Base-by-base conservation (phyloP, 2,329 filamentous ascomycete genomes). In the Purpureocillium takamizusanense region DNA sequence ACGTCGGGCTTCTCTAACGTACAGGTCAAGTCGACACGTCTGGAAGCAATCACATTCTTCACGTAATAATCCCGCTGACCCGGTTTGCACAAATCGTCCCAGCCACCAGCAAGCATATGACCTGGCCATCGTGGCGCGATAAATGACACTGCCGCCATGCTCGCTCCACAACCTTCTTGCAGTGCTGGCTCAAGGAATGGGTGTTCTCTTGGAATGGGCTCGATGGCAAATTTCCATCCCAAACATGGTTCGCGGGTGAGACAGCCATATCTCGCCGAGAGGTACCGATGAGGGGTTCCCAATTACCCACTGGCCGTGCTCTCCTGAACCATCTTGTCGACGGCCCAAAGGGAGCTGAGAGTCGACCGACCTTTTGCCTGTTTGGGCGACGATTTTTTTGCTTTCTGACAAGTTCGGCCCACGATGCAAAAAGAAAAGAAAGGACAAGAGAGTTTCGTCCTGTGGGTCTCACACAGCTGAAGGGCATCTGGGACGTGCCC, bases 191-290 rank as follows among this genome's bases (percentile, higher is more conserved):
- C 18, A 31, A 30, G 43, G 42, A 46, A 41, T 40, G 40, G 16
- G 21, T 16, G 41, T 13, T 15, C 28, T 41, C 38, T 25, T 42
- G 40, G 40, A 44, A 47, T 46, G 47, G 37, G 28, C 12, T 37
- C 31, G 37, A 39, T 44, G 43, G 36, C 45, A 51, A 46, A 50
- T 54, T 46, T 45, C 46, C 44, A 36, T 48, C 38, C 41, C 43
- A 50, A 54, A 48, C 46, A 45, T 44, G 45, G 31, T 37, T 42
- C 38, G 21, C 33, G 45, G 25, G 43, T 57, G 49, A 58, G 53
- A 59, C 56, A 59, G 9, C 30, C 17, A 36, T 43, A 49, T 48
- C 46, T 45, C 46, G 41, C 46, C 49, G 46, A 54, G 42, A 39
- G 41, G 42, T 45, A 31, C 46, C 46, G 42, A 46, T 17, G 17